A percentile compares a stretch with the other conserved stretches of the same genome.
These are phyloP conservation scores for Ogataea hybrid DNA, from an alignment of 1,139 yeast species.

Conservation along the genomic window DNA sequence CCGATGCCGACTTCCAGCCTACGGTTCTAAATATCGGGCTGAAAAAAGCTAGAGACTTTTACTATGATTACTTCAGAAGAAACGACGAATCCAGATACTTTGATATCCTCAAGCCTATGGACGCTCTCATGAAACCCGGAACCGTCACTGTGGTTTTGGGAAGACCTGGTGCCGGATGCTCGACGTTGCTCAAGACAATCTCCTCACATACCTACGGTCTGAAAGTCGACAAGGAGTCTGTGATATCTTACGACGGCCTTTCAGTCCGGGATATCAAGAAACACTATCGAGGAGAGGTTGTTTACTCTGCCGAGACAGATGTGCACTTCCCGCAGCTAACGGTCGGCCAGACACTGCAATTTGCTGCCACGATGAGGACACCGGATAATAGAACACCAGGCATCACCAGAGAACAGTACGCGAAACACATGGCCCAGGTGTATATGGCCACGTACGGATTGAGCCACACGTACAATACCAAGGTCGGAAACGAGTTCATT, in stretches of 20 bases:
- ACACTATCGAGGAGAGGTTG: slow-evolving; percentile 64
- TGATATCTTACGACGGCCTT: slow-evolving; percentile 48
- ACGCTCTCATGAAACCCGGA: slow-evolving; percentile 66
- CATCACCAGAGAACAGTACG: slow-evolving; percentile 55
- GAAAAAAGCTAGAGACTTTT: slow-evolving; percentile 20
- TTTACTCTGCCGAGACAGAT: slow-evolving; percentile 70
- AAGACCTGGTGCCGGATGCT: slow-evolving; percentile 83
- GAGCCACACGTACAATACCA: slow-evolving; percentile 46
- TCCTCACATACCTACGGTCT: slow-evolving; percentile 73
- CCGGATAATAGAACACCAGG: slow-evolving; percentile 65
- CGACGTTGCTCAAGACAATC: slow-evolving; percentile 69
- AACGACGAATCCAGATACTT: slow-evolving; percentile 34
- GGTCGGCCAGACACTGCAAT: slow-evolving; percentile 65
- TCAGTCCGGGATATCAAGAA: slow-evolving; percentile 44
- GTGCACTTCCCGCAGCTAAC: slow-evolving; percentile 69
- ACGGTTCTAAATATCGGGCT: slow-evolving; percentile 53
- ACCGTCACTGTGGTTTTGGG: slow-evolving; percentile 76
- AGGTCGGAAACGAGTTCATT: slow-evolving; percentile 44
- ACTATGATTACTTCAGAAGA: slow-evolving; percentile 14
- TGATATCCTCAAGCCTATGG: slow-evolving; percentile 66
- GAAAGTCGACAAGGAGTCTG: slow-evolving; percentile 44
- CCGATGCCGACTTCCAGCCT: slow-evolving; percentile 77
- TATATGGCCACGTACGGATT: slow-evolving; percentile 73
- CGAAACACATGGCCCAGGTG: slow-evolving; percentile 60
- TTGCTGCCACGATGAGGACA: slow-evolving; percentile 64